These are phyloP conservation scores for Tetracladium marchalianum DNA, from an alignment of 495 filamentous ascomycete genomes.

Conservation along the genomic window DNA sequence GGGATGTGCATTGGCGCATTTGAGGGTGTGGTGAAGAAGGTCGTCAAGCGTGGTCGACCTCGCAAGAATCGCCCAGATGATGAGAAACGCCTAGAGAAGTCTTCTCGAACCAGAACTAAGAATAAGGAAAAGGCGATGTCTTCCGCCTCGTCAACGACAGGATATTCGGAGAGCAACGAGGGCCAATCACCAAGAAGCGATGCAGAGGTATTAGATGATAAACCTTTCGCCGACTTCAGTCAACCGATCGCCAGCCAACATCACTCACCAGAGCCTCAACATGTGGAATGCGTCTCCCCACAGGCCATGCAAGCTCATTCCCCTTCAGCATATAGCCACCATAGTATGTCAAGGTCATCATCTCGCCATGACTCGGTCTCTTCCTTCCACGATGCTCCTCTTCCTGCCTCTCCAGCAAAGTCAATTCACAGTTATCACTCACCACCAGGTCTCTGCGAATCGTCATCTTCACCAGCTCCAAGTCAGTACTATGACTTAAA, in stretches of 20 bases:
- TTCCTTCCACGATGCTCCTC: constrained; percentile 13
- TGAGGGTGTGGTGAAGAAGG: constrained; percentile 67
- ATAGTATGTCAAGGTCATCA: constrained; percentile 14
- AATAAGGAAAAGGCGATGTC: constrained; percentile 32
- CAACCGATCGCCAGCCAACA: constrained; percentile 10
- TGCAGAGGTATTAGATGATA: constrained; percentile 34
- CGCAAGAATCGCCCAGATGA: constrained; percentile 53
- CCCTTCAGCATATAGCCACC: constrained; percentile 27
- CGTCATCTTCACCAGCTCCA: constrained; percentile 35
- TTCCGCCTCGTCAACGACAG: constrained; percentile 35
- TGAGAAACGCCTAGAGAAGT: constrained; percentile 58
- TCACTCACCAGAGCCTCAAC: constrained; percentile 8
- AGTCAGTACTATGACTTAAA: constrained; percentile 35
- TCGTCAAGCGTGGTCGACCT: constrained; percentile 55
- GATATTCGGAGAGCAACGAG: constrained; percentile 32
- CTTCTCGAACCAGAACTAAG: constrained; percentile 41
- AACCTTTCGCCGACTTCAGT: constrained; percentile 29
- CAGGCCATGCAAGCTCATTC: constrained; percentile 22
- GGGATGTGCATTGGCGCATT: constrained; percentile 93
- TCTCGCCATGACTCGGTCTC: constrained; percentile 17
- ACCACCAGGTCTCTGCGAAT: constrained; percentile 36
- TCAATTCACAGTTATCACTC: constrained; percentile 22
- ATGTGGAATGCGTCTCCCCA: constrained; percentile 20
- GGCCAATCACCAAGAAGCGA: constrained; percentile 35
- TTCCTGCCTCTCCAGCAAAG: constrained; percentile 36